phyloP scores from a whole-genome alignment of 495 filamentous ascomycete genomes.

The Penicillium goetzii region DNA sequence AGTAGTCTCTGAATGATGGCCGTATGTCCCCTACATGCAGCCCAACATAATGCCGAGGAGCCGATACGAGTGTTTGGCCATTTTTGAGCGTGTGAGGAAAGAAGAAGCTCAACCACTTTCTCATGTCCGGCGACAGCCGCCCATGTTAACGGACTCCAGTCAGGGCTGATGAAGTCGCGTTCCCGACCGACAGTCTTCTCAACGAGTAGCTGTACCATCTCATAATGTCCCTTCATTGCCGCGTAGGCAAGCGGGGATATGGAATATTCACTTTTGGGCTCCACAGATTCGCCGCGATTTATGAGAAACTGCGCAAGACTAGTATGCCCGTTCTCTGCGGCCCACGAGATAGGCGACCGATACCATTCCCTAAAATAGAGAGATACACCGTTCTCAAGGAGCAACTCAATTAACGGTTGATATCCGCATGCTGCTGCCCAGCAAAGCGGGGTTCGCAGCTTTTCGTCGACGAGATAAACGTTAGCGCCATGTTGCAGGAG shows the following conservation, averaged over 20 bases:
- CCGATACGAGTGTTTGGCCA: background rate
- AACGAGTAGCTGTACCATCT: background rate
- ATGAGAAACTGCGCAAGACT: background rate
- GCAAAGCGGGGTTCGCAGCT: background rate
- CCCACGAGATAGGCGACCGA: background rate
- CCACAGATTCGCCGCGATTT: background rate
- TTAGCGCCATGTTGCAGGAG: background rate
- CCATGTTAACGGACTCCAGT: background rate
- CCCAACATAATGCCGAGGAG: background rate
- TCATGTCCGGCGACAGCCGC: background rate
- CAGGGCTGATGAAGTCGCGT: too few relatives aligned
- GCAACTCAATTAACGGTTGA: background rate
- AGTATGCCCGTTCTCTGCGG: background rate
- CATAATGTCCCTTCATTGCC: background rate
- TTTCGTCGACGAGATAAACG: background rate
- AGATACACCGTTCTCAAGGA: background rate
- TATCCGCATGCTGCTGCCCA: constrained; percentile 5
- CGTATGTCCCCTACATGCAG: background rate
- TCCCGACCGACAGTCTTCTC: background rate
- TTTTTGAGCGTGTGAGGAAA: background rate
- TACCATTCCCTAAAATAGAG: background rate
- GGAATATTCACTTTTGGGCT: background rate
- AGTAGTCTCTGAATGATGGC: background rate
- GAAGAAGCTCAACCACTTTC: background rate
- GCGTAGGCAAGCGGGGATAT: background rate